phyloP scores from a whole-genome alignment of 2,329 filamentous ascomycete genomes.

The Lasiodiplodia sp. region DNA sequence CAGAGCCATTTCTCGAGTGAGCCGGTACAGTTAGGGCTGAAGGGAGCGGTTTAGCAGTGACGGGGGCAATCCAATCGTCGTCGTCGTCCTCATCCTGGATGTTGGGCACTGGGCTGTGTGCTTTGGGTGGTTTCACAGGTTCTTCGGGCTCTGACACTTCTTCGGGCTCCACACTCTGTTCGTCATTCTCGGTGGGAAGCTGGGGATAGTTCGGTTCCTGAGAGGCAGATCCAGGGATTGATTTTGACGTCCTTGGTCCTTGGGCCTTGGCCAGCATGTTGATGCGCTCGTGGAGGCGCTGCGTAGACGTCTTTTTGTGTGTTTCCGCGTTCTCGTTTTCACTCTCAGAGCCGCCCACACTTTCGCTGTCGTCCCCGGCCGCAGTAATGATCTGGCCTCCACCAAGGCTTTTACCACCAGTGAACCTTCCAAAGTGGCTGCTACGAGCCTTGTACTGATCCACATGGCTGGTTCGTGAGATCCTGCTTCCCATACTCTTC shows the following conservation, averaged over 20 bases:
- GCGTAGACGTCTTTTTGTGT: slow-evolving; percentile 91
- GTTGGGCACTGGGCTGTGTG: slow-evolving; percentile 29
- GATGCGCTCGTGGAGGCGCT: slow-evolving; percentile 91
- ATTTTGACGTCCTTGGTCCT: slow-evolving; percentile 52
- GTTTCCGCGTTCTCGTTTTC: slow-evolving; percentile 62
- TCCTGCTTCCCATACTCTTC: slow-evolving; percentile 77
- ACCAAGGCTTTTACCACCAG: slow-evolving; percentile 73
- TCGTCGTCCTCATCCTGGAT: slow-evolving; percentile 49
- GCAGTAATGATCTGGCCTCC: slow-evolving; percentile 43
- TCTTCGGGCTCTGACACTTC: slow-evolving; percentile 30
- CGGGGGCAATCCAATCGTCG: slow-evolving; percentile 66
- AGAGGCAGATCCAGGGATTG: slow-evolving; percentile 44
- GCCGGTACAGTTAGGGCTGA: slow-evolving; percentile 52
- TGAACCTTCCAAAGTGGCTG: slow-evolving; percentile 77
- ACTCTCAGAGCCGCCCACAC: slow-evolving; percentile 42
- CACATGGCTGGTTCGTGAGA: slow-evolving; percentile 79
- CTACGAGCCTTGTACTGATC: slow-evolving; percentile 68
- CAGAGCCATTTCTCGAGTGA: slow-evolving; percentile 67
- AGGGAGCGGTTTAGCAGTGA: slow-evolving; percentile 47
- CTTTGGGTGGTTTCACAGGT: slow-evolving; percentile 33
- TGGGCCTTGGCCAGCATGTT: slow-evolving; percentile 70
- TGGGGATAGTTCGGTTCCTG: slow-evolving; percentile 49
- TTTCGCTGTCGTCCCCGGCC: slow-evolving; percentile 50
- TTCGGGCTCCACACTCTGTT: not conserved
- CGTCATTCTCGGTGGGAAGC: slow-evolving; percentile 38